These are phyloP conservation scores for Aspergillus baeticus DNA, from an alignment of 495 filamentous ascomycete species.

Conservation along the genomic window DNA sequence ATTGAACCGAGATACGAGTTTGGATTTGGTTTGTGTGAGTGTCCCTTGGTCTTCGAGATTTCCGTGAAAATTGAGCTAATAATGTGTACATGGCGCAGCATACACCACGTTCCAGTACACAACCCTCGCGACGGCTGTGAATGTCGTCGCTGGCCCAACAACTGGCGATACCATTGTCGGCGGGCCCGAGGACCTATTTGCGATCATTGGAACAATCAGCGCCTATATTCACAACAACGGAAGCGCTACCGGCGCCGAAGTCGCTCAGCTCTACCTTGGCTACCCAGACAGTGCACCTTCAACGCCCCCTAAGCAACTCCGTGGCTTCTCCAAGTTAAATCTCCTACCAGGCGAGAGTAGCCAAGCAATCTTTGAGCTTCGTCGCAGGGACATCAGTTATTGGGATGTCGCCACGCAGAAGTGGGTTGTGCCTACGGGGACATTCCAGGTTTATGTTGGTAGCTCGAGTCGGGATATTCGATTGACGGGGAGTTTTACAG, in stretches of 20 bases:
- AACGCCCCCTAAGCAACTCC: constrained; percentile 47
- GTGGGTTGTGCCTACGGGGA: constrained; percentile 61
- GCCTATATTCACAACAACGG: constrained; percentile 60
- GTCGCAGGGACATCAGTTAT: constrained; percentile 69
- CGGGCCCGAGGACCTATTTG: constrained; percentile 58
- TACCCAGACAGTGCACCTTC: constrained; percentile 39
- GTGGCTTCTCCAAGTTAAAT: constrained; percentile 72
- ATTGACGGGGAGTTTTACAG: background rate
- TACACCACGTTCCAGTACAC: constrained; percentile 64
- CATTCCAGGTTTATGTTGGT: constrained; percentile 27
- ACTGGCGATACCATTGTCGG: constrained; percentile 43
- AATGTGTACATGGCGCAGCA: constrained; percentile 16
- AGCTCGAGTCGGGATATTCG: constrained; percentile 25
- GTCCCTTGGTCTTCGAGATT: too few species aligned
- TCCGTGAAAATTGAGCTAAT: too few species aligned
- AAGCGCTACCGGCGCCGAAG: constrained; percentile 44
- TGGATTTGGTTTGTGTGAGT: constrained; percentile 54
- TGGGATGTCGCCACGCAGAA: constrained; percentile 72
- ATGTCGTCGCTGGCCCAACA: constrained; percentile 22
- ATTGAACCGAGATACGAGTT: constrained; percentile 64
- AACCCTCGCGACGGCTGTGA: constrained; percentile 33
- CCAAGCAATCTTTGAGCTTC: constrained; percentile 61
- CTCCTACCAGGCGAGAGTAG: constrained; percentile 53
- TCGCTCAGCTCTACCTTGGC: constrained; percentile 65
- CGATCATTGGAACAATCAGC: constrained; percentile 50